A percentile compares a stretch with the other conserved stretches of the same genome.
Evolutionary conservation across 345 rosid species (phyloP).

Genomic region (Schrenkiella parvula): DNA sequence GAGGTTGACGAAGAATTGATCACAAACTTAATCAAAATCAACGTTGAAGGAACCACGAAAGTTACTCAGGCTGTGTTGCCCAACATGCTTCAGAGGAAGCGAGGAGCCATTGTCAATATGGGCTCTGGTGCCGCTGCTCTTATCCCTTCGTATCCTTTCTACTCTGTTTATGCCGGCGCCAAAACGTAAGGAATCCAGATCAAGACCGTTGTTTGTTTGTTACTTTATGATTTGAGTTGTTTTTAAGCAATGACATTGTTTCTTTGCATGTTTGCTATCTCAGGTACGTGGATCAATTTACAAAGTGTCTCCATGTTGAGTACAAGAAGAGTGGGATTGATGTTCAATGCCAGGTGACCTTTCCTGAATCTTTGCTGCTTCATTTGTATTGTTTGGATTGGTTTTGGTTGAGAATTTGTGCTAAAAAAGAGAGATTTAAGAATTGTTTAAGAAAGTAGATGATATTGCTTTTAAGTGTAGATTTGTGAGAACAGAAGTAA

Average conservation of each 20-base stretch:
- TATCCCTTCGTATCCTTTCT: slow-evolving; percentile 94
- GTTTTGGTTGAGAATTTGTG: not conserved
- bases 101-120: slow-evolving; percentile 86
- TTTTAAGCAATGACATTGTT: slow-evolving; percentile 13
- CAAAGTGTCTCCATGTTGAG: slow-evolving; percentile 88
- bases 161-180: slow-evolving; percentile 84
- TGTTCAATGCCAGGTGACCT: slow-evolving; percentile 65
- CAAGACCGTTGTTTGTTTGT: not conserved
- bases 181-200: slow-evolving; percentile 59
- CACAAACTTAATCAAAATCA: slow-evolving; percentile 60
- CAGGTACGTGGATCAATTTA: slow-evolving; percentile 88
- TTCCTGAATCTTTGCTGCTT: slow-evolving; percentile 5
- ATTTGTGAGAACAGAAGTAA: not conserved
- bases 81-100: slow-evolving; percentile 80
- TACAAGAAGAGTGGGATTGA: slow-evolving; percentile 80
- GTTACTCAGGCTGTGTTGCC: slow-evolving; percentile 82
- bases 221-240: not conserved
- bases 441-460: not conserved
- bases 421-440: not conserved
- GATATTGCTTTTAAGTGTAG: not conserved
- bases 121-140: slow-evolving; percentile 93
- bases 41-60: slow-evolving; percentile 90
- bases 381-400: not conserved
- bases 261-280: slow-evolving; percentile 2
- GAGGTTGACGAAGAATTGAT: slow-evolving; percentile 74